Evolutionary conservation across 306 rosid species (phyloP), one percentile per base, ranked within the genome.

Genomic region (Begonia masoniana): DNA sequence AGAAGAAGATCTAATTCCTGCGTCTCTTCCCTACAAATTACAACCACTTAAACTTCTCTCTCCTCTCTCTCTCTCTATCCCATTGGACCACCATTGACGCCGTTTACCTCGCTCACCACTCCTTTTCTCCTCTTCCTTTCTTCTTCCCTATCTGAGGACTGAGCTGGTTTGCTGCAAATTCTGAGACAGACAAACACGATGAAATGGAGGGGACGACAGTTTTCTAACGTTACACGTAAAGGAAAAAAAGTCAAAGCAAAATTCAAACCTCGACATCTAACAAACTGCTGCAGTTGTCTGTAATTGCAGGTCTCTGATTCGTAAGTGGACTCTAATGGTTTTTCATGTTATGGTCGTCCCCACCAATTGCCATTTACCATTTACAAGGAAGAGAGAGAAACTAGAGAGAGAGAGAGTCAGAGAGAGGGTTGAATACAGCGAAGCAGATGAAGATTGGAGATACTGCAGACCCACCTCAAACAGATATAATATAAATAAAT

Each of bases 401-500:
- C n/a, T n/a, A n/a, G n/a, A n/a, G n/a, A n/a, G n/a, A 12, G 15
- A 47, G 41, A 64, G 58, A 21, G 24, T 21, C 24, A 31, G 39
- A 31, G 39, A 31, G 39, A 31, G 39, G 76, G 76, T 68, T 69
- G 85, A 73, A 64, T 74, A 71, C 79, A 76, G 78, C 74, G 76
- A 81, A 71, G 81, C 85, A 81, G 65, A 56, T 43, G 80, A 51
- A 51, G 55, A 61, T 31, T 3, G 39, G 5, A 31, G 39, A 31
- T 31, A 31, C 39, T 61, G 68, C 61, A 69, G 81, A 69, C 71
- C 77, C 78, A 62, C 77, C 61, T 70, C 70, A 64, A 59, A 61
- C 61, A 56, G 62, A 17, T 49, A 52, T 45, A 39, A 50, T 64
- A 35, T 10, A 11, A 57, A 2, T 39, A 60, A 26, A 41, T 10